These are phyloP conservation scores for Castanea mollissima DNA, from an alignment of 306 rosid genomes.

Conservation along the genomic window DNA sequence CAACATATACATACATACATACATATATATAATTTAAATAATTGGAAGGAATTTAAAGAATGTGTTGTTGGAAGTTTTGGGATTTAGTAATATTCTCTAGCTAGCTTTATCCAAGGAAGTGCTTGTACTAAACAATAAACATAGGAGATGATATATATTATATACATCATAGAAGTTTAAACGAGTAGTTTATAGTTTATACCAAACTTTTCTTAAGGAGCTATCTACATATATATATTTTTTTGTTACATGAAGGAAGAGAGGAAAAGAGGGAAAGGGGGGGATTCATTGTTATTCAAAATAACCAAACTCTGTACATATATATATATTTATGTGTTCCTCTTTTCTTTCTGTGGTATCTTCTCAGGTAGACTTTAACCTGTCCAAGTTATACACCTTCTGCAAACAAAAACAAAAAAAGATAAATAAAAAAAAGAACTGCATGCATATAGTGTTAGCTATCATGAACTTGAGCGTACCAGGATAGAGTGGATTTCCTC, in stretches of 20 bases:
- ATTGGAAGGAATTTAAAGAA: background rate
- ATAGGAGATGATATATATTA: background rate
- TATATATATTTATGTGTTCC: background rate
- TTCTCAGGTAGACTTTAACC: constrained; percentile 56
- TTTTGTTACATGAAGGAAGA: constrained; percentile 1
- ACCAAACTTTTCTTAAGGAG: background rate
- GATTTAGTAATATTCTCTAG: background rate
- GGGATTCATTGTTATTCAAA: constrained; percentile 2
- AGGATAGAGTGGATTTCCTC: constrained; percentile 63
- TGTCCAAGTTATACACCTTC: constrained; percentile 64
- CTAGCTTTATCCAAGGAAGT: background rate
- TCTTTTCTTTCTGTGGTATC: background rate
- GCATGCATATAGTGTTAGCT: background rate
- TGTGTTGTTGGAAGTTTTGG: background rate
- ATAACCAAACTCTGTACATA: constrained; percentile 14
- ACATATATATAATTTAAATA: background rate
- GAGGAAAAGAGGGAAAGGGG: background rate
- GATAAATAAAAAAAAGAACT: background rate
- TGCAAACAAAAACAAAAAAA: constrained; percentile 20
- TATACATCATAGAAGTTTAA: background rate
- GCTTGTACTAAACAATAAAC: background rate
- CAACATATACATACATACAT: background rate
- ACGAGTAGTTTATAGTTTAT: background rate
- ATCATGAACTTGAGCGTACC: constrained; percentile 41
- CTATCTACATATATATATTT: background rate